Evolutionary conservation across 495 filamentous ascomycete species (phyloP).

Genomic region (Lasiosphaeria hispida): DNA sequence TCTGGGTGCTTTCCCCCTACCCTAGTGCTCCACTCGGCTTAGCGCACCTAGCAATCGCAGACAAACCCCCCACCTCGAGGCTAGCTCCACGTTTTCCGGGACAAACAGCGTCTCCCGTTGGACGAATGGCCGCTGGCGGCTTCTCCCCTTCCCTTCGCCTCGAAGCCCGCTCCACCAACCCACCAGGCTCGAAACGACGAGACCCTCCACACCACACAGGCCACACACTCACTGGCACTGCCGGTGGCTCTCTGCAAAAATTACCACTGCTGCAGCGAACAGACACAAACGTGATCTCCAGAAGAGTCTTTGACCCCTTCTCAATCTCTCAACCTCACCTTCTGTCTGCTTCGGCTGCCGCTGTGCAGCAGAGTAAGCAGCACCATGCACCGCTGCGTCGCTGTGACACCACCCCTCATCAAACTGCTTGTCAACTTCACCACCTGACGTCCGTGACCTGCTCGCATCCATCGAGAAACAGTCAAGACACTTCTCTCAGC

Average conservation of each 20-base stretch:
- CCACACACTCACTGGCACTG: too few species aligned
- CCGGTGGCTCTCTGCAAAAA: background rate
- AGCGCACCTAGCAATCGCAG: background rate
- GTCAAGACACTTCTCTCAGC: too few species aligned
- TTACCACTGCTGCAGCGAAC: background rate
- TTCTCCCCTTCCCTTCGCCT: background rate
- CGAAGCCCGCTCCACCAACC: background rate
- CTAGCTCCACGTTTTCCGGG: background rate
- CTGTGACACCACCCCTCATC: background rate
- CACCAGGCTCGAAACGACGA: background rate
- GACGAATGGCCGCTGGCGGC: background rate
- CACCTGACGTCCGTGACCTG: too few species aligned
- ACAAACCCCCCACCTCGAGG: background rate
- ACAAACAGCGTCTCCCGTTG: conserved; percentile 3
- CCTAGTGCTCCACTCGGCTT: too few species aligned
- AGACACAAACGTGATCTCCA: conserved; percentile 7
- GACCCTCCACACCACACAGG: background rate
- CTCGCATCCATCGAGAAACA: background rate
- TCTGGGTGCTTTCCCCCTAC: too few species aligned
- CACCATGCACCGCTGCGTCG: background rate
- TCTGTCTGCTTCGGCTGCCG: background rate
- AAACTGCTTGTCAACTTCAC: background rate
- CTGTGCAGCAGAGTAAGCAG: conserved; percentile 1
- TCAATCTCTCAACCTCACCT: background rate
- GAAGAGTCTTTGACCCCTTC: background rate